Evolutionary conservation across 805 yeast genomes (phyloP).

Genomic region (Wickerhamomyces bovis): DNA sequence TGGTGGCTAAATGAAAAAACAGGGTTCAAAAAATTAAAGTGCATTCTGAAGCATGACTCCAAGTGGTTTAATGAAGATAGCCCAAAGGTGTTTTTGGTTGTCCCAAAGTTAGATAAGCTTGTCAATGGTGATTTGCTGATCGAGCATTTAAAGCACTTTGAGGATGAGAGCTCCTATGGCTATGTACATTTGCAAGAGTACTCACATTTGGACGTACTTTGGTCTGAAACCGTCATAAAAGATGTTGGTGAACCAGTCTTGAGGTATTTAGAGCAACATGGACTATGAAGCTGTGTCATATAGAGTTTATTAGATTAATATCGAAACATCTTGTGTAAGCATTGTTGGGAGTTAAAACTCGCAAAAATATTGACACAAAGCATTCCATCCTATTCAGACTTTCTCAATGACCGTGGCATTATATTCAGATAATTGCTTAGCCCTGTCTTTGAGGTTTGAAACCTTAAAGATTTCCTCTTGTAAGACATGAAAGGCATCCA

Average conservation of each 20-base stretch:
- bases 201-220: slow-evolving; percentile 84
- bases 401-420: too few relatives aligned
- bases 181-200: slow-evolving; percentile 47
- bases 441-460: too few relatives aligned
- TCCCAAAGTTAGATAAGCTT: slow-evolving; percentile 67
- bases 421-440: too few relatives aligned
- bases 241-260: slow-evolving; percentile 48
- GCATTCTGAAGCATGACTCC: slow-evolving; percentile 44
- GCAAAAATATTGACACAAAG: too few relatives aligned
- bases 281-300: neutral
- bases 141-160: slow-evolving; percentile 57
- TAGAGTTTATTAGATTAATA: neutral
- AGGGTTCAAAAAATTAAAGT: slow-evolving; percentile 35
- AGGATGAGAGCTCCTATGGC: slow-evolving; percentile 31
- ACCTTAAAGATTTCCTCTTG: too few relatives aligned
- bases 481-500: too few relatives aligned
- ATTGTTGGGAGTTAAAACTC: too few relatives aligned
- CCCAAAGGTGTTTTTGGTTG: slow-evolving; percentile 59
- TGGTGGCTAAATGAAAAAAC: slow-evolving; percentile 76
- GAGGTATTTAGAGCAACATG: neutral
- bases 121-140: slow-evolving; percentile 71
- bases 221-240: slow-evolving; percentile 78
- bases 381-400: too few relatives aligned
- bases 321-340: too few relatives aligned
- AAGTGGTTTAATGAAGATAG: slow-evolving; percentile 48